A percentile compares a stretch with the other conserved stretches of the same genome.
phyloP scores from a whole-genome alignment of 2,329 filamentous ascomycete genomes.

The Knufia petricola region DNA sequence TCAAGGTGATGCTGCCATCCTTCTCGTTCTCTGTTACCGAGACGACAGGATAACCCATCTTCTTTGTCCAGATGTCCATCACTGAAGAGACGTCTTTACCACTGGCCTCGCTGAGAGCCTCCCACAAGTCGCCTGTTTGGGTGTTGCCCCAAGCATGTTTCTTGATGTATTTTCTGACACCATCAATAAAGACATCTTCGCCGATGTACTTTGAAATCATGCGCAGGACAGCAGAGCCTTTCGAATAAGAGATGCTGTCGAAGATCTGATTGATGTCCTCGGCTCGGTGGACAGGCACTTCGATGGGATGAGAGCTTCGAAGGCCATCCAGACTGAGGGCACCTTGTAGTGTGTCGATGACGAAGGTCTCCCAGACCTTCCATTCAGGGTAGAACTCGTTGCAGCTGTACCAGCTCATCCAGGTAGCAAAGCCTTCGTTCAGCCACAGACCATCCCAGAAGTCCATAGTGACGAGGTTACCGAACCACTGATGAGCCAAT shows the following conservation, averaged over 20 bases:
- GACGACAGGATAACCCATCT: conserved; percentile 86
- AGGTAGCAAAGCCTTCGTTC: conserved; percentile 85
- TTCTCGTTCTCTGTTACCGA: conserved; percentile 68
- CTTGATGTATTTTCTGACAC: conserved; percentile 81
- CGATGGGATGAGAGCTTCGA: conserved; percentile 89
- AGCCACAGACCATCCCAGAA: conserved; percentile 98
- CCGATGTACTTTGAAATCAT: conserved; percentile 97
- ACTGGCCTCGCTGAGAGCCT: conserved; percentile 74
- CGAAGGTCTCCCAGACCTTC: conserved; percentile 96
- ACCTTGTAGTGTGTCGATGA: conserved; percentile 82
- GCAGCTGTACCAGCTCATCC: conserved; percentile 91
- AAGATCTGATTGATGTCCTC: conserved; percentile 98
- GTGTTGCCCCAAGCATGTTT: conserved; percentile 97
- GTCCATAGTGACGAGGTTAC: conserved; percentile 95
- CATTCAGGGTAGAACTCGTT: conserved; percentile 94
- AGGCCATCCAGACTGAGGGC: conserved; percentile 82
- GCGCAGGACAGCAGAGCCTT: conserved; percentile 87
- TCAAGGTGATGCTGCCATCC: conserved; percentile 67
- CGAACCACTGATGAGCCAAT: conserved; percentile 96
- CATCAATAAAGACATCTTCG: conserved; percentile 86
- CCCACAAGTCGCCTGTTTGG: conserved; percentile 82
- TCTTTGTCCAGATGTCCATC: conserved; percentile 95
- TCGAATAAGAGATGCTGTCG: conserved; percentile 93
- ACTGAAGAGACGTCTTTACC: conserved; percentile 83
- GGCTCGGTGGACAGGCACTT: conserved; percentile 88